Evolutionary conservation across 2,329 filamentous ascomycete species (phyloP), one percentile per base, ranked within the genome.

Genomic region (Periconia macrospinosa): DNA sequence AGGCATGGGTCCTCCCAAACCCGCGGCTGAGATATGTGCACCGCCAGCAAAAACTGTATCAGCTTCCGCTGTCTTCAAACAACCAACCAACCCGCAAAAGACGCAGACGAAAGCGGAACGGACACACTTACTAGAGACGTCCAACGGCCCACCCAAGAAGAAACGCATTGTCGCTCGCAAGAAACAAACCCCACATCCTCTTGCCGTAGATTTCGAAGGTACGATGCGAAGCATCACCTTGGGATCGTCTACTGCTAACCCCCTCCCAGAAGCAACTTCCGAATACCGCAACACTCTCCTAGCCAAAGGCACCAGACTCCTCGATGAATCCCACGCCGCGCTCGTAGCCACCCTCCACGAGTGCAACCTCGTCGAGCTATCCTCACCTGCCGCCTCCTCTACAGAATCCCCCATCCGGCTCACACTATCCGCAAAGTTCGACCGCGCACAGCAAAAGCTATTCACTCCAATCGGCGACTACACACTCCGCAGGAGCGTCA

Each of bases 151-250:
- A 1, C 49, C 30, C 17, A 57, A 50, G 48, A 60, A 47, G 14
- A 41, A 46, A 23, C 17, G 43, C 18, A 49, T 15, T 6, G 47
- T 11, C 15, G 44, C 35, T 1, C 50, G 30, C 18, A 58, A 50
- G 48, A 58, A 45, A 9, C 41, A 47, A 8, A 52, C 54, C 7
- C 45, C 53, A 41, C 67, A 72, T 49, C 61, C 67, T 2, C 57
- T 74, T 8, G 63, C 59, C 30, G 33, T 60, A 10, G 56, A 50
- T 1, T 74, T 72, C 58, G 67, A 64, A 53, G 63, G 72, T 68
- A 18, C 17, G 30, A 37, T n/a, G 15, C 6, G 33, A 37, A 37
- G 33, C 33, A 37, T 6, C 33, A 13, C 11, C 11, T 37, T 37
- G 33, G 5, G 11, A n/a, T 37, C 11, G 5, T 5, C 3, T n/a